A percentile compares a stretch with the other conserved stretches of the same genome.
Evolutionary conservation across 257 asterid genomes (phyloP).

Genomic region (Coffea canephora): DNA sequence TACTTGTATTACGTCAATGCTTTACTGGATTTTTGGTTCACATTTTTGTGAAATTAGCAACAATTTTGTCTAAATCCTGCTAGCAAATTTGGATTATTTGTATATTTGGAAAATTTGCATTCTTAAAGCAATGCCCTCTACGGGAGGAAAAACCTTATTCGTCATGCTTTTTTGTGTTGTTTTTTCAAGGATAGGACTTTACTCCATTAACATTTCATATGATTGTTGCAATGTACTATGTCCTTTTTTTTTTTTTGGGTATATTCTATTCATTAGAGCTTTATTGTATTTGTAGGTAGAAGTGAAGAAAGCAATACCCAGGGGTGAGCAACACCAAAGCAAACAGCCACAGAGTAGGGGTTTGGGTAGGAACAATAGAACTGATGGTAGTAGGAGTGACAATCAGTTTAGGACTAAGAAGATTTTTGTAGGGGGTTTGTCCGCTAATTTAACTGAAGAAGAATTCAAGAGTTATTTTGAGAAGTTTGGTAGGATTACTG

Average conservation of each 20-base stretch:
- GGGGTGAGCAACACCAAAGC: constrained; percentile 61
- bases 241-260: no score
- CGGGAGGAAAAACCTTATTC: neutral
- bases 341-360: constrained; percentile 45
- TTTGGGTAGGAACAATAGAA: constrained; percentile 43
- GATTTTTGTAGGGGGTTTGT: constrained; percentile 91
- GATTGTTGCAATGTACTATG: neutral
- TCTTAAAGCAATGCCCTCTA: no score
- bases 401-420: constrained; percentile 75
- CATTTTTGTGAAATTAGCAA: neutral
- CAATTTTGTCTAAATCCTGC: neutral
- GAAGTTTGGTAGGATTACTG: constrained; percentile 75
- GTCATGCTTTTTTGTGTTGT: neutral
- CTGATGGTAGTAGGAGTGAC: constrained; percentile 55
- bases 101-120: neutral
- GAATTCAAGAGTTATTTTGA: constrained; percentile 83
- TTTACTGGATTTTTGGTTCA: neutral
- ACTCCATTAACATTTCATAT: neutral
- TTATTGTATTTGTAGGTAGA: constrained; percentile 56
- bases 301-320: constrained; percentile 92
- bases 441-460: constrained; percentile 71
- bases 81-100: neutral
- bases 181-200: neutral
- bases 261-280: neutral
- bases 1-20: neutral